phyloP scores from a whole-genome alignment of 805 yeast species.

The Ogataea chonburiensis region DNA sequence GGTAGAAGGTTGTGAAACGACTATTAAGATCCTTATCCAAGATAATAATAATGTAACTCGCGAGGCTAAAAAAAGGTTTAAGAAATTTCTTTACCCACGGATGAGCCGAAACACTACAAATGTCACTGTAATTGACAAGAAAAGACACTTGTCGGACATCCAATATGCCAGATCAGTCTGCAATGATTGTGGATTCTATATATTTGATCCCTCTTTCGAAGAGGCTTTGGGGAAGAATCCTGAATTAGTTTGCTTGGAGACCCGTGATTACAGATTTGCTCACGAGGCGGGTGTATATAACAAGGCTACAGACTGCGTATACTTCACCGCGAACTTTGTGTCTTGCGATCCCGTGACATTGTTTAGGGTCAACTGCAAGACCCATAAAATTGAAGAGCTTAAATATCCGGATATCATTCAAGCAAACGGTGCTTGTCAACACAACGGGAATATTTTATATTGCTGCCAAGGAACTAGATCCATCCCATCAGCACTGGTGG shows the following conservation, averaged over 20 bases:
- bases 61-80: no score
- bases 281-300: constrained; percentile 17
- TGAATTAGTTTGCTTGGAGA: constrained; percentile 1
- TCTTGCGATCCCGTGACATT: constrained; percentile 9
- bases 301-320: constrained; percentile 7
- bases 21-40: no score
- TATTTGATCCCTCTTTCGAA: constrained; percentile 7
- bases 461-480: constrained; percentile 9
- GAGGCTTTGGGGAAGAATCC: constrained; percentile 7
- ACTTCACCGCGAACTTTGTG: constrained; percentile 11
- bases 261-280: constrained; percentile 9
- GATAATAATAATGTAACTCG: no score
- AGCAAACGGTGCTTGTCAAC: constrained; percentile 13
- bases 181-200: constrained; percentile 4
- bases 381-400: constrained; percentile 7
- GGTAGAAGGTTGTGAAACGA: no score
- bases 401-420: constrained; percentile 7
- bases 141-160: constrained; percentile 4
- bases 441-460: constrained; percentile 9
- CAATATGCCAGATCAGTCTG: constrained; percentile 5
- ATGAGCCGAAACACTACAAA: no score
- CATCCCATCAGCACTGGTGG: constrained; percentile 8
- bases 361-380: constrained; percentile 8
- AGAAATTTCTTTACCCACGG: no score
- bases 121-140: constrained; percentile 6